Base-by-base conservation (phyloP, 2,329 filamentous ascomycete genomes). In the Colletotrichum nymphaeae region DNA sequence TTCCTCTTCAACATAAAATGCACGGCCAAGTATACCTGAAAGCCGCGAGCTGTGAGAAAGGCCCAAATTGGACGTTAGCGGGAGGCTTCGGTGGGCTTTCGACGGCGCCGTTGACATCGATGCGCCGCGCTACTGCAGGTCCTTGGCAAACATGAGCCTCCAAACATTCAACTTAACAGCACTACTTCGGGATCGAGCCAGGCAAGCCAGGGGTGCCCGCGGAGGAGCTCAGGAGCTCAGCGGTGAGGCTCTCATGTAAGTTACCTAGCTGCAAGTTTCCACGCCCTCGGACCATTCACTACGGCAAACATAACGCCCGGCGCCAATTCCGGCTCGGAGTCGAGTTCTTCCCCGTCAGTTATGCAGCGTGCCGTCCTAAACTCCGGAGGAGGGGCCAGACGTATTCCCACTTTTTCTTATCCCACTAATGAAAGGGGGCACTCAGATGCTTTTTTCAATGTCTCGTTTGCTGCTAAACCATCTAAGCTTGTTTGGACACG, bases 71-170 rank as follows among this genome's bases (percentile, higher is more conserved):
- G 24, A n/a, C 26, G 32, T 55, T 72, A 69, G 69, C 69, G 69
- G 69, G 59, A 69, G 65, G 65, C 69, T 70, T 65, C 66, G 49
- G 55, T n/a, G 49, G 30, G 62, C 62, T 64, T 64, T 30, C 32
- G 63, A 53, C 57, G 65, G 65, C 28, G 64, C 57, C 69, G 65
- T 42, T 53, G 58, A 24, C 46, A 70, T 56, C 60, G 55, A 68
- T 64, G 67, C 59, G 42, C 67, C 67, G 26, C 67, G 35, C 70
- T 73, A 70, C 60, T 67, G 60, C 57, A 59, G 58, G 26, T 62
- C 57, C 37, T 35, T 37, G 55, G 55, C 42, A 12, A 24, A n/a
- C 37, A 16, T n/a, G 19, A 49, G n/a, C 9, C 22, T 26, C 14
- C 12, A 22, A 46, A 42, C 42, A 49, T 49, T 4, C 42, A 49